Evolutionary conservation across 768 basidiomycete genomes (phyloP), one percentile per base, ranked within the genome.

Genomic region (Rubroboletus satanas): DNA sequence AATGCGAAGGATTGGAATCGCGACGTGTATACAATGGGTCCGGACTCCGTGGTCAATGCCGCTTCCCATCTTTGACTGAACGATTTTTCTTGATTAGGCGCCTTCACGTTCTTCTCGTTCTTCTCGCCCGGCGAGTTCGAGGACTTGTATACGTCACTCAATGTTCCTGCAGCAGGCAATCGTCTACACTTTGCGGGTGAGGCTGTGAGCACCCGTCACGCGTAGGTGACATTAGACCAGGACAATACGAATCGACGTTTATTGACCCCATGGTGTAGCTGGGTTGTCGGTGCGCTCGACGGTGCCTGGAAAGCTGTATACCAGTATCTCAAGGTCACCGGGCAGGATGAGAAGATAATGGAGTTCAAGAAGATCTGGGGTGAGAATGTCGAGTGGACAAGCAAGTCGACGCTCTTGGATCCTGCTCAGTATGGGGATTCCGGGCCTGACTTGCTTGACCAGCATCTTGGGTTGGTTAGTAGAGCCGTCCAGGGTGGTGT

Each of bases 101-200:
- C 73, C 5, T 76, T 66, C 52, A 77, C n/a, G n/a, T n/a, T n/a
- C n/a, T n/a, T n/a, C n/a, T n/a, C 75, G 0, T 62, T 61, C 57
- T 79, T 78, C 43, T 70, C 68, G 0, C 76, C 78, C 7, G 75
- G 75, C 7, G 55, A 74, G 21, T 77, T 75, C 49, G 54, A 58
- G 10, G 55, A 67, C 7, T 36, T 74, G 36, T 77, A 74, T 54
- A 48, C 56, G 3, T 55, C 63, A 7, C 62, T 77, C 21, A 73
- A 55, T 17, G 5, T 28, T 10, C 71, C 75, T 8, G 72, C 74
- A 1, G 67, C 65, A 26, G 29, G 18, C 2, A 55, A 48, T 10
- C 45, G 54, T 5, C 45, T 62, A 51, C 62, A 62, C 17, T 59
- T 62, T 49, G 62, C 61, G 1, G 57, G 61, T 2, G 62, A 62